Evolutionary conservation across 345 rosid species (phyloP).

Genomic region (Lumnitzera littorea): DNA sequence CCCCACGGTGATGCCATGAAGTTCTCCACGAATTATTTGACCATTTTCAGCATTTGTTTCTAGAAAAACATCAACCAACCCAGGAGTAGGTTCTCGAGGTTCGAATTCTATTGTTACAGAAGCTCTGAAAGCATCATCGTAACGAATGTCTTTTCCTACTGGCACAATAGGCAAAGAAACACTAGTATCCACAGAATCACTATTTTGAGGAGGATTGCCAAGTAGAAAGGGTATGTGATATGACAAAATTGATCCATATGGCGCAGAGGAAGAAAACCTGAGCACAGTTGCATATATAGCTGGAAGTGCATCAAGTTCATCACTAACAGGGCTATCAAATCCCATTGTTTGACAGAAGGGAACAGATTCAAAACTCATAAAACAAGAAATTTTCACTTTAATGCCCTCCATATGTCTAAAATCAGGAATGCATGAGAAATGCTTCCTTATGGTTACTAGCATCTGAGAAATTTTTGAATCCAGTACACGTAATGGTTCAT

Average conservation of each 20-base stretch:
- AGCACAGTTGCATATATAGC: slow-evolving; percentile 84
- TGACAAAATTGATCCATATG: slow-evolving; percentile 73
- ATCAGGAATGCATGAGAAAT: slow-evolving; percentile 86
- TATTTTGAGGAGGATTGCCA: slow-evolving; percentile 48
- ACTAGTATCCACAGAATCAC: slow-evolving; percentile 18
- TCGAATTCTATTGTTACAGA: slow-evolving; percentile 60
- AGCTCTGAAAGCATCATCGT: slow-evolving; percentile 51
- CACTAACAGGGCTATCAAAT: slow-evolving; percentile 29
- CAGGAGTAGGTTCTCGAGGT: slow-evolving; percentile 89
- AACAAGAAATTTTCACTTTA: slow-evolving; percentile 62
- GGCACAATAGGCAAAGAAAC: slow-evolving; percentile 43
- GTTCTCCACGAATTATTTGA: slow-evolving; percentile 69
- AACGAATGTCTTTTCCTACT: slow-evolving; percentile 31
- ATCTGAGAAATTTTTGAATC: slow-evolving; percentile 78
- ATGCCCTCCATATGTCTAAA: slow-evolving; percentile 66
- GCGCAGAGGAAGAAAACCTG: slow-evolving; percentile 79
- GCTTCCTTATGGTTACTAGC: slow-evolving; percentile 57
- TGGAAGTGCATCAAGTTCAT: slow-evolving; percentile 49
- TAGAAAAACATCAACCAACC: slow-evolving; percentile 74
- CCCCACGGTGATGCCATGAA: slow-evolving; percentile 64
- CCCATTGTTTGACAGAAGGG: slow-evolving; percentile 51
- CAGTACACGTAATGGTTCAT: slow-evolving; percentile 67
- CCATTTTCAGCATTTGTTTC: slow-evolving; percentile 84
- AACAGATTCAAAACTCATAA: slow-evolving; percentile 74
- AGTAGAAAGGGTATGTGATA: slow-evolving; percentile 80